Conservation (phyloP, 2,329 filamentous ascomycete species). For the Diaporthe citriasiana region DNA sequence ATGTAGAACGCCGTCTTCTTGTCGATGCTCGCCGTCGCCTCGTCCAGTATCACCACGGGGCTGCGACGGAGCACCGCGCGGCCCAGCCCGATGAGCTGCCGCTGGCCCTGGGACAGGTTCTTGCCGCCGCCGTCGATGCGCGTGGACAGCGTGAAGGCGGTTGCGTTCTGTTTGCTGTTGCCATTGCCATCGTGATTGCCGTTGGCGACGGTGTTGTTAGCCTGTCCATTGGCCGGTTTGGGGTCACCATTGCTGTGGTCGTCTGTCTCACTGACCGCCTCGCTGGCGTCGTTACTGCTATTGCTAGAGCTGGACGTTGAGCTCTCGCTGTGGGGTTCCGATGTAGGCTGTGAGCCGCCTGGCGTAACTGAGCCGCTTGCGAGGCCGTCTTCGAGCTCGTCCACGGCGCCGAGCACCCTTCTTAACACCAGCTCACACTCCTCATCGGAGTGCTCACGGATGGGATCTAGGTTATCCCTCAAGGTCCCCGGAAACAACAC, state of each 20-base stretch:
- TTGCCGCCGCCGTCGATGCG: constrained; percentile 71
- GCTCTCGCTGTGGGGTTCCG: constrained; percentile 16
- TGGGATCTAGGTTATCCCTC: constrained; percentile 77
- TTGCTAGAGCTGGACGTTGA: constrained; percentile 34
- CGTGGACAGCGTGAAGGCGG: constrained; percentile 61
- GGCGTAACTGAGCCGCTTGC: constrained; percentile 32
- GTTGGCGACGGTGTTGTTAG: background rate
- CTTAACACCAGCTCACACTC: constrained; percentile 67
- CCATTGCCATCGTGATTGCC: constrained; percentile 60
- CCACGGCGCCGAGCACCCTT: constrained; percentile 68
- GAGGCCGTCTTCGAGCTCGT: constrained; percentile 35
- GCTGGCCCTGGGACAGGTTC: constrained; percentile 74
- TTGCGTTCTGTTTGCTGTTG: constrained; percentile 44
- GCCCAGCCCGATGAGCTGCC: constrained; percentile 73
- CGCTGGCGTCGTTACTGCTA: constrained; percentile 29
- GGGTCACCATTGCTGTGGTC: background rate
- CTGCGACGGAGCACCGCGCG: constrained; percentile 72
- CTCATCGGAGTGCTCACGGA: constrained; percentile 67
- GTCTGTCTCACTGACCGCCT: constrained; percentile 1
- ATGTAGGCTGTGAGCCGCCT: constrained; percentile 32
- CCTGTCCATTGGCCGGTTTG: constrained; percentile 43
- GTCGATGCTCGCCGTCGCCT: constrained; percentile 76
- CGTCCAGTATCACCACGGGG: constrained; percentile 74
- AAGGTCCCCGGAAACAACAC: constrained; percentile 72
- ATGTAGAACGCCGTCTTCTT: constrained; percentile 70